Evolutionary conservation across 23 red algal species (phyloP), one percentile per base, ranked within the genome.

Genomic region (Agarophyton chilense): DNA sequence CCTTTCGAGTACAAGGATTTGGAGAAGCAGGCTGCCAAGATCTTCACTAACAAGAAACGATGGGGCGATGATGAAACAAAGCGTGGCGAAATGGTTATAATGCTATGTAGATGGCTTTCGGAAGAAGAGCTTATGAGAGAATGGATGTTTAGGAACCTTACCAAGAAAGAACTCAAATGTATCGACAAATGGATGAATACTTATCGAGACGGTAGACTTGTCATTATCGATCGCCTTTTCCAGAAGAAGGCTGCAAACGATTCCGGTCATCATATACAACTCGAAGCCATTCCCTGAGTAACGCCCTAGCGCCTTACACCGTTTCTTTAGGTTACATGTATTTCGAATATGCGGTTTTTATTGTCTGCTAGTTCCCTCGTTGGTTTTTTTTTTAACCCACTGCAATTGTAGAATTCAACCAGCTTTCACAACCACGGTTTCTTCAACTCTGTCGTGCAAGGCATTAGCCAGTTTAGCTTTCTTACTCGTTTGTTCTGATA

Each of bases 1-100:
- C 88, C 88, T 24, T 81, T 91, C 63, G 88, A 91, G 76, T 91
- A 91, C 64, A 91, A 91, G 57, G 88, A 82, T 34, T 60, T 91
- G 47, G 88, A 91, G 77, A 91, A 82, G 65, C 55, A 82, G 28
- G 88, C 77, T 50, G 61, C 88, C 21, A 91, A 82, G 47, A 81
- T 91, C 24, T 91, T 82, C 64, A 91, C 88, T 38, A 81, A 34
- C 44, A 91, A 91, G 62, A 91, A 91, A 52, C 74, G 88, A 5
- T 91, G 88, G 88, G 88, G 88, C 1, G 76, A 91, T 45, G 88
- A 91, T 67, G 88, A 91, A 9, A 35, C 42, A 24, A 91, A 91
- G 77, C 74, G 88, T 1, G 88, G 88, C 32, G 88, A 91, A 52
- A 81, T 91, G 88, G 51, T 91, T 52, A 73, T 91, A 31, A 82